Base-by-base conservation (phyloP, 371 early-diverging fungal genomes). In the Fennellomyces sp. region DNA sequence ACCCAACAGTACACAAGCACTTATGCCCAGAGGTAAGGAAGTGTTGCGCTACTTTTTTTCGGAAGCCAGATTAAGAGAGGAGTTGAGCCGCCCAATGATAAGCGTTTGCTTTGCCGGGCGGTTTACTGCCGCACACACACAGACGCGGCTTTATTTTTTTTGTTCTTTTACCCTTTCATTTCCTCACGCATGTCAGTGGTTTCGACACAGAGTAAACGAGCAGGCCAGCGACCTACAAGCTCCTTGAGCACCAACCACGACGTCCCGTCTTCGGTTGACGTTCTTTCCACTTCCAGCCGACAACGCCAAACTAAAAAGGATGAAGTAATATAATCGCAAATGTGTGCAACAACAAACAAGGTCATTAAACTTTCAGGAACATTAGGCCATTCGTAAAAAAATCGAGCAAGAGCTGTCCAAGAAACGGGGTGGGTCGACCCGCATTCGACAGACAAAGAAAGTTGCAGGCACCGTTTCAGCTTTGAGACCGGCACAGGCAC, bases 391-490 rank as follows among this genome's bases (percentile, higher is more conserved):
- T 63, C 85, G 89, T 31, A 86, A 87, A 61, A 87, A 85, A 72
- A 81, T 87, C 41, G 89, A 88, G 61, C 79, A 82, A 26, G 89
- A 86, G 60, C 75, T 88, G 29, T 86, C 80, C 60, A 85, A 83
- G 66, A 87, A 87, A 70, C 73, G 78, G 23, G 65, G 70, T 45
- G 73, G 72, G 49, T 68, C 66, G 8, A 48, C 59, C 19, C 53
- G 69, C 23, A 41, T 60, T 36, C 71, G 68, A 5, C 63, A 78
- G 1, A 70, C 75, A 26, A 80, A 77, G 45, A 70, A 76, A n/a
- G 78, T 81, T 39, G 74, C 85, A 6, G 89, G 93, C 51, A 96
- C 96, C 2, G 96, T 96, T 21, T 89, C 94, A 6, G 88, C 94
- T 10, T 83, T 96, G 39, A 85, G 88, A 13, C 95, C 89, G 13